Evolutionary conservation across 345 rosid genomes (phyloP).

Genomic region (Microthlaspi erraticum): DNA sequence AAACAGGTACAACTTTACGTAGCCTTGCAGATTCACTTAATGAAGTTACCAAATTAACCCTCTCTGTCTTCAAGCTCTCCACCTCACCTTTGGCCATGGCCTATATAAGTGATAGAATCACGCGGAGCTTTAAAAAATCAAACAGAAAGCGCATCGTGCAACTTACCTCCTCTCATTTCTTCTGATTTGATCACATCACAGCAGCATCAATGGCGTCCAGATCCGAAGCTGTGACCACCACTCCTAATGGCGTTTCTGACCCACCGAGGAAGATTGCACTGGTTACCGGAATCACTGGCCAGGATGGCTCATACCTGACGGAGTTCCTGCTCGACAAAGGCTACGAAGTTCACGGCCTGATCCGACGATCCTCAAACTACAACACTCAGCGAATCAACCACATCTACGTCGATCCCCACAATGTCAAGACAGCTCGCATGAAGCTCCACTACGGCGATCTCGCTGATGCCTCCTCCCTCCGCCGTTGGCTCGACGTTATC

Average conservation of each 20-base stretch:
- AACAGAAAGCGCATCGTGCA: conserved; percentile 22
- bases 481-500: conserved; percentile 94
- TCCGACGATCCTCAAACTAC: conserved; percentile 95
- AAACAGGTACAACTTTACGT: conserved; percentile 36
- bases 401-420: conserved; percentile 97
- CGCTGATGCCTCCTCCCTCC: conserved; percentile 88
- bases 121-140: conserved; percentile 26
- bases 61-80: background rate
- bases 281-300: conserved; percentile 94
- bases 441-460: conserved; percentile 94
- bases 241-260: conserved; percentile 44
- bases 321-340: conserved; percentile 84
- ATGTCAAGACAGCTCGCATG: conserved; percentile 81
- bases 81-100: background rate
- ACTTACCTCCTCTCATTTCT: background rate
- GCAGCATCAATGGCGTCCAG: conserved; percentile 48
- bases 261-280: conserved; percentile 59
- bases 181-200: conserved; percentile 10
- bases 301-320: conserved; percentile 94
- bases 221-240: conserved; percentile 44
- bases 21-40: background rate
- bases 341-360: conserved; percentile 84
- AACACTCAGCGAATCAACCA: conserved; percentile 95
- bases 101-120: conserved; percentile 3
- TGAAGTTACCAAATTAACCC: background rate